Evolutionary conservation across 768 basidiomycete species (phyloP), one percentile per base, ranked within the genome.

Genomic region (Auricularia cornea): DNA sequence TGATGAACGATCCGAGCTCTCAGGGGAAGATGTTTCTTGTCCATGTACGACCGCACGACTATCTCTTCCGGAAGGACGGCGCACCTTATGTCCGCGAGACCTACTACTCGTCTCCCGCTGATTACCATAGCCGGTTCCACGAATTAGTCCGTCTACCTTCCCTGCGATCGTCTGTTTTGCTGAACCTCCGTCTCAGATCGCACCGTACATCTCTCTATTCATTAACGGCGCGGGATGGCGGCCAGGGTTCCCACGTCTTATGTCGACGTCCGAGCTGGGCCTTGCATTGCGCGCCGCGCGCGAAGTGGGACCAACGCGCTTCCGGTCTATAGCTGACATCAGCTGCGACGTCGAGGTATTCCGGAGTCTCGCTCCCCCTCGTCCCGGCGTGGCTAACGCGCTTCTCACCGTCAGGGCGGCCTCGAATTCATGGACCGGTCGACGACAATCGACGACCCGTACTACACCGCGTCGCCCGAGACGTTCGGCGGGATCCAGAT

Each of bases 181-280:
- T 31, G 14, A 38, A 3, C n/a, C n/a, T 11, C n/a, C 8, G 11
- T 64, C 30, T 3, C 60, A 94, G 90, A 79, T 95, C 33, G 91
- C 92, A 1, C 94, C 92, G 0, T 92, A 91, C 72, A 78, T 93
- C 3, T 92, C 90, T 0, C 81, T 95, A 6, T 81, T 96, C 65
- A 77, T 96, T 60, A 93, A 97, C 69, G 94, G 92, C 16, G 83
- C 87, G 0, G 93, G 92, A 32, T 96, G 94, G 94, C 77, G 85
- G 3, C 81, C 84, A 0, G 81, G 79, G 0, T 95, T 83, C 74
- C 94, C 94, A 26, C 83, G 90, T 4, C 75, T 95, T 3, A 87
- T 96, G 83, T 83, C 83, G 1, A 90, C 81, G 23, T 77, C 78
- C 0, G 85, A 90, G 66, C 77, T 94, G 8, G 71, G 74, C 0